Base-by-base conservation (phyloP, 2,329 filamentous ascomycete species). In the Aspergillus sojae region DNA sequence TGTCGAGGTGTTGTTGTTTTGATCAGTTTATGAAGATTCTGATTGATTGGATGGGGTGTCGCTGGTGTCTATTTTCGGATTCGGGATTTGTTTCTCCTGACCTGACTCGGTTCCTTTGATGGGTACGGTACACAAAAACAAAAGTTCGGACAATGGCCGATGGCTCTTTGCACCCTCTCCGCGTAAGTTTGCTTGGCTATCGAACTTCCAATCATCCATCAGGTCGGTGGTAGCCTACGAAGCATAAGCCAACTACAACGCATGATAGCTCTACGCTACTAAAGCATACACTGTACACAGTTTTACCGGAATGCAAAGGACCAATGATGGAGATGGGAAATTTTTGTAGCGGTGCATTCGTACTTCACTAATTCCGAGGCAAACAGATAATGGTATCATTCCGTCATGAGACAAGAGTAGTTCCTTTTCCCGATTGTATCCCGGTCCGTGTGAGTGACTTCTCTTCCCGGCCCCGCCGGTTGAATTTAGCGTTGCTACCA, bases 361-460 rank as follows among this genome's bases (percentile, higher is more conserved):
- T 19, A 39, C 23, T 34, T 39, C 52, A 41, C 34, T 55, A 28
- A 39, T 54, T 5, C 52, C n/a, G 52, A 54, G 52, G 32, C 21
- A 54, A 34, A 21, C 32, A 36, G 52, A 11, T 26, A 55, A 55
- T 28, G 52, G 52, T 34, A 21, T 14, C 21, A 56, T 11, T 19
- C 19, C 16, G 16, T 45, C 30, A 30, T 19, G 30, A 23, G n/a
- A 61, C 16, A 48, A 32, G 34, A 36, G 30, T 54, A 32, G 30
- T 26, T 55, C 52, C 32, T 36, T 55, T 55, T 55, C 36, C 32
- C 21, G 52, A 55, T 16, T 55, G 32, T 39, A 55, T 39, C 52
- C 32, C 21, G 52, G 52, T 55, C 52, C 52, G 52, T 39, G 52
- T 26, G 34, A 55, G 14, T 19, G 32, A 26, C 30, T 52, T 34